Percentiles rank a stretch among this genome's conserved stretches.
These are phyloP conservation scores for Leishmania amazonensis DNA, from an alignment of 208 protist species.

Conservation along the genomic window DNA sequence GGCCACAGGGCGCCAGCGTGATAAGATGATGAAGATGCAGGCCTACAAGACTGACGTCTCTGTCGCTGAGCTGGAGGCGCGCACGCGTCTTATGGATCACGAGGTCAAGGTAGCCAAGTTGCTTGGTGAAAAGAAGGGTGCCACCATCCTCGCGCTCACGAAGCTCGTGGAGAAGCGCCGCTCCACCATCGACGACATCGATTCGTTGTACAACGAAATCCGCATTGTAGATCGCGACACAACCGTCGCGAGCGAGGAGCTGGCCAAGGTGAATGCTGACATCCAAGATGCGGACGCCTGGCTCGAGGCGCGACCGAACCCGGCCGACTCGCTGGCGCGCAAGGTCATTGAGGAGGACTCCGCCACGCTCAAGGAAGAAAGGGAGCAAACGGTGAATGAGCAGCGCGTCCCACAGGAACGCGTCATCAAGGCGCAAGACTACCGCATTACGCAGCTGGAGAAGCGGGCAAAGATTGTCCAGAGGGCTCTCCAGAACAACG, in stretches of 20 bases:
- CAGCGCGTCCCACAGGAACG: slow-evolving; percentile 76
- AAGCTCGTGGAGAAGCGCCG: slow-evolving; percentile 49
- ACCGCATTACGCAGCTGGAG: slow-evolving; percentile 79
- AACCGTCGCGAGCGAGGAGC: slow-evolving; percentile 45
- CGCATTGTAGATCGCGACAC: slow-evolving; percentile 75
- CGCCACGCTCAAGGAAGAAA: slow-evolving; percentile 49
- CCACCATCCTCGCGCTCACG: slow-evolving; percentile 49
- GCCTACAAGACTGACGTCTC: slow-evolving; percentile 38
- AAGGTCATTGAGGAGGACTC: slow-evolving; percentile 67
- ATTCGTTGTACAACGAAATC: slow-evolving; percentile 81
- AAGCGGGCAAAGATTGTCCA: slow-evolving; percentile 68
- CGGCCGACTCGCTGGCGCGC: slow-evolving; percentile 39
- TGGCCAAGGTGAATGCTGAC: slow-evolving; percentile 56
- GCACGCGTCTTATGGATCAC: slow-evolving; percentile 54
- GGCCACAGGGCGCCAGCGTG: slow-evolving; percentile 18
- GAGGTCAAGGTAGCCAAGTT: slow-evolving; percentile 61
- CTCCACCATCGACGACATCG: slow-evolving; percentile 64
- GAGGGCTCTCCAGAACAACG: slow-evolving; percentile 60
- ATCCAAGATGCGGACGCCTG: slow-evolving; percentile 50
- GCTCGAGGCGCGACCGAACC: slow-evolving; percentile 45
- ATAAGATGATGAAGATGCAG: slow-evolving; percentile 20
- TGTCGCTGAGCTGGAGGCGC: slow-evolving; percentile 50
- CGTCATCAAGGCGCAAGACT: slow-evolving; percentile 89
- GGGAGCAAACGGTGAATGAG: slow-evolving; percentile 54
- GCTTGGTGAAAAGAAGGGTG: slow-evolving; percentile 68